Evolutionary conservation across 2,329 filamentous ascomycete genomes (phyloP).

Genomic region (Cordyceps militaris): DNA sequence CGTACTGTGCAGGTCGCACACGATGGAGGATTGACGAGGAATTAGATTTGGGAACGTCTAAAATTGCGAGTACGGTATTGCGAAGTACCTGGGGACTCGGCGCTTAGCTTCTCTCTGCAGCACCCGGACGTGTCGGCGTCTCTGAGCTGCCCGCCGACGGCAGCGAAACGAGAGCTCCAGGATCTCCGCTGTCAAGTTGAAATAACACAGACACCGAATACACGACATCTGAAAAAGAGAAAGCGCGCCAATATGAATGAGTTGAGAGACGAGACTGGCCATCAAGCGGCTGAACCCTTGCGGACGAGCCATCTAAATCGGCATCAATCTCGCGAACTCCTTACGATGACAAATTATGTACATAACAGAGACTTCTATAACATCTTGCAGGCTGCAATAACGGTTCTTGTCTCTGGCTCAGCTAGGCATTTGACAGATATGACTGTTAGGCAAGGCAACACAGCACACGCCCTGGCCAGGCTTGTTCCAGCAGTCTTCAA

Average conservation of each 20-base stretch:
- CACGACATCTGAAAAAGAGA: background rate
- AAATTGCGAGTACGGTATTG: conserved; percentile 23
- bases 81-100: conserved; percentile 12
- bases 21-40: background rate
- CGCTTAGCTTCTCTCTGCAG: conserved; percentile 28
- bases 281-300: background rate
- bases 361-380: background rate
- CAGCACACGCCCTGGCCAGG: conserved; percentile 19
- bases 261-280: background rate
- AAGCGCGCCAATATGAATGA: background rate
- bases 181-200: conserved; percentile 22
- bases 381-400: conserved; percentile 19
- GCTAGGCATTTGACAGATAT: conserved; percentile 19
- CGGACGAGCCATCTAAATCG: background rate
- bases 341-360: background rate
- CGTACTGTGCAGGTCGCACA: rapidly evolving
- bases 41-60: conserved; percentile 28
- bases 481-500: conserved; percentile 32
- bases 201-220: conserved; percentile 12
- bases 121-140: conserved; percentile 29
- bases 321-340: background rate
- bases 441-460: conserved; percentile 14
- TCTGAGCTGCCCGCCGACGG: conserved; percentile 22
- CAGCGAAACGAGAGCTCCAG: conserved; percentile 22
- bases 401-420: conserved; percentile 22